phyloP scores from a whole-genome alignment of 306 rosid species.

The Lagenaria siceraria region DNA sequence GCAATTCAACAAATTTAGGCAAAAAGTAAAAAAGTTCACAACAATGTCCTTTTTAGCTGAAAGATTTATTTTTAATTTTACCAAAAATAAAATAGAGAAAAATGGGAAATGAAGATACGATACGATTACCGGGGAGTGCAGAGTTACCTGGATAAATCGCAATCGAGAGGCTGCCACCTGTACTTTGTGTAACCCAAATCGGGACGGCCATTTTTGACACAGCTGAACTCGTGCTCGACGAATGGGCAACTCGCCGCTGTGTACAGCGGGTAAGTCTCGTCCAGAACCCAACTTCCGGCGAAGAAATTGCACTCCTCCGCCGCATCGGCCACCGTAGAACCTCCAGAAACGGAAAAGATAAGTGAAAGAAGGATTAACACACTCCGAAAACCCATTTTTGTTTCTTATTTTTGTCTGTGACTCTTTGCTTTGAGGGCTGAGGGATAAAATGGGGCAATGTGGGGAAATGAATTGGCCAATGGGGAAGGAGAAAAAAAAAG shows the following conservation, averaged over 20 bases:
- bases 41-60: no score
- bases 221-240: slow-evolving; percentile 63
- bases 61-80: no score
- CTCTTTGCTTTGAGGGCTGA: no score
- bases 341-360: background rate
- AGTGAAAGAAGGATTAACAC: background rate
- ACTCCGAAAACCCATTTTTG: background rate
- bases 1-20: no score
- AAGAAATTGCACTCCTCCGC: slow-evolving; percentile 33
- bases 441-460: no score
- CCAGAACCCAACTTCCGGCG: slow-evolving; percentile 62
- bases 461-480: no score
- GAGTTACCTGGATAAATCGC: slow-evolving; percentile 43
- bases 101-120: background rate
- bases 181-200: slow-evolving; percentile 50
- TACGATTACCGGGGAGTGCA: background rate
- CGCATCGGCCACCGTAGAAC: background rate
- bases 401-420: no score
- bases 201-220: slow-evolving; percentile 62
- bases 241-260: slow-evolving; percentile 43
- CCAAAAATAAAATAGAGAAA: background rate
- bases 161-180: slow-evolving; percentile 70
- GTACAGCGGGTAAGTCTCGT: slow-evolving; percentile 52
- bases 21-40: no score
- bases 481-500: no score